Conservation (phyloP, 345 rosid species). For the Erucastrum elatum region DNA sequence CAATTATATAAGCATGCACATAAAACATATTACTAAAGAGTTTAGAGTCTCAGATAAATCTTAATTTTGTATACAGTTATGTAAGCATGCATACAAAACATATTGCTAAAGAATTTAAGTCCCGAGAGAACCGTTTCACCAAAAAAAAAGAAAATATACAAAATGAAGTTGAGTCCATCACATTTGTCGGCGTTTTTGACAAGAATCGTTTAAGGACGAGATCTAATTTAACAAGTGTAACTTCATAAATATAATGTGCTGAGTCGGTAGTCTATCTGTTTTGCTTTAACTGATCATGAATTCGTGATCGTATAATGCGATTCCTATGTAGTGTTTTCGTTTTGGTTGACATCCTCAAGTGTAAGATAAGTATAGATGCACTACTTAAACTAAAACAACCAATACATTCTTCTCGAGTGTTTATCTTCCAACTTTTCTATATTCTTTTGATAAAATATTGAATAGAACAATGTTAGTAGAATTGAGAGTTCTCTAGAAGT, state of each 20-base stretch:
- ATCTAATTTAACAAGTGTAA: background rate
- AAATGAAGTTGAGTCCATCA: background rate
- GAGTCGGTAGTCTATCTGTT: constrained; percentile 10
- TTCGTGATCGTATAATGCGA: background rate
- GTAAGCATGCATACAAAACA: background rate
- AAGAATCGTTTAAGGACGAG: background rate
- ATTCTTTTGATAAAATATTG: background rate
- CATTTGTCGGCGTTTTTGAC: background rate
- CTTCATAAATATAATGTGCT: background rate
- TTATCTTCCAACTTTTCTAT: background rate
- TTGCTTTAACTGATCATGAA: background rate
- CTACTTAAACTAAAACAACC: constrained; percentile 5
- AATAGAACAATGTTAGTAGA: background rate
- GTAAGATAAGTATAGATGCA: constrained; percentile 1
- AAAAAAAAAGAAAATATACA: background rate
- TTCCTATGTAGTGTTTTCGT: background rate
- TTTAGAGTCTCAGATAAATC: no score
- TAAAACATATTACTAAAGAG: background rate
- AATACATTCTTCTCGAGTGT: background rate
- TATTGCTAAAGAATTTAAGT: background rate
- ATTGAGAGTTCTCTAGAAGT: background rate
- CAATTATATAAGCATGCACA: background rate
- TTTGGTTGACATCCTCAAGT: background rate
- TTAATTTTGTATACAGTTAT: no score
- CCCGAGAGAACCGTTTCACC: background rate